A percentile compares a stretch with the other conserved stretches of the same genome.
phyloP scores from a whole-genome alignment of 148 eudicot genomes.

The Chenopodium formosanum region DNA sequence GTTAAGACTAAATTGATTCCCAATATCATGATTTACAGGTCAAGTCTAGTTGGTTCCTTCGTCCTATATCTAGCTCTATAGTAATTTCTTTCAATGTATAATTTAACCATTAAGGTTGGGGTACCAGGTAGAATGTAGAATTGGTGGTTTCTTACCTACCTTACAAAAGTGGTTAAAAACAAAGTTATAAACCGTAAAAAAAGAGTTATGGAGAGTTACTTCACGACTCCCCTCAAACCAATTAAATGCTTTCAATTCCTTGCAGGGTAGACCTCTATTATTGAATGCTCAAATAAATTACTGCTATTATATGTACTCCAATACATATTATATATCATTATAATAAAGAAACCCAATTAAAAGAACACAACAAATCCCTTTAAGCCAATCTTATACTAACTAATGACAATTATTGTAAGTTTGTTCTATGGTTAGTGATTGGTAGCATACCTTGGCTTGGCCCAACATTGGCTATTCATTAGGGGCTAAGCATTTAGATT shows the following conservation, averaged over 20 bases:
- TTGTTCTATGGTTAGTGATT: not conserved
- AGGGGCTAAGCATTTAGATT: not conserved
- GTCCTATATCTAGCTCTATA: too few species aligned
- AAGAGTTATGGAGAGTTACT: not conserved
- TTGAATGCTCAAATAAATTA: constrained; percentile 4
- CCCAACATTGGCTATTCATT: not conserved
- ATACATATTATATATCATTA: not conserved
- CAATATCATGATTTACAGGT: too few species aligned
- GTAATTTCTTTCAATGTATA: too few species aligned
- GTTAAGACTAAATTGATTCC: too few species aligned
- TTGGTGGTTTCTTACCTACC: not conserved
- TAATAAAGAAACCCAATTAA: not conserved
- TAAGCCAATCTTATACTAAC: not conserved
- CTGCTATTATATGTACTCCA: not conserved
- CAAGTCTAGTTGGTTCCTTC: too few species aligned
- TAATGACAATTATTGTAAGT: not conserved
- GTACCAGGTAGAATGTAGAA: not conserved
- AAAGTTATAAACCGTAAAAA: not conserved
- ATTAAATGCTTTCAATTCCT: not conserved
- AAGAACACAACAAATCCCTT: not conserved
- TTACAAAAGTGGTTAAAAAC: not conserved
- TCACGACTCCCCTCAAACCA: not conserved
- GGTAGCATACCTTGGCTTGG: constrained; percentile 9
- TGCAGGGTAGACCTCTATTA: not conserved
- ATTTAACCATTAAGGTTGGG: not conserved